Percentiles rank a stretch among this genome's conserved stretches.
phyloP scores from a whole-genome alignment of 805 yeast species.

The Saturnispora halmiae region DNA sequence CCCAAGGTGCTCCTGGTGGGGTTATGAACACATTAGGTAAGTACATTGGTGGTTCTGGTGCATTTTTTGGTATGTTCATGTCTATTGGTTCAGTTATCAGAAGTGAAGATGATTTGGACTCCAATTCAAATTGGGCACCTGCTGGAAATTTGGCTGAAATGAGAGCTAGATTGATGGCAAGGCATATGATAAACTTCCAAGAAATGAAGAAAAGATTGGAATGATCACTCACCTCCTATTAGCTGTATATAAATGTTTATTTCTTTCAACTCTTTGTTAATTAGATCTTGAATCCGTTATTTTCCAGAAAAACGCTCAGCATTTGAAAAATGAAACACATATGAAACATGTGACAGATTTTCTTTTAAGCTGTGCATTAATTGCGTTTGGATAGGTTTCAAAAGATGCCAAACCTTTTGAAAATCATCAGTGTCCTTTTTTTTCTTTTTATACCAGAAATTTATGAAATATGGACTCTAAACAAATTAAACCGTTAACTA shows the following conservation, averaged over 20 bases:
- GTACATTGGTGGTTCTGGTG: slow-evolving; percentile 93
- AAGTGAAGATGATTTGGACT: slow-evolving; percentile 44
- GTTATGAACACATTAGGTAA: slow-evolving; percentile 94
- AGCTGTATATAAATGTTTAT: neutral
- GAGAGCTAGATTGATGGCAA: slow-evolving; percentile 36
- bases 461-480: neutral
- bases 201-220: slow-evolving; percentile 17
- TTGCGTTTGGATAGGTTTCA: too few relatives aligned
- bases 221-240: neutral
- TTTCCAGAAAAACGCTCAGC: slow-evolving; percentile 3
- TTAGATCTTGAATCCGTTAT: too few relatives aligned
- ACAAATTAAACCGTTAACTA: slow-evolving; percentile 5
- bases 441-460: too few relatives aligned
- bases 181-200: slow-evolving; percentile 29
- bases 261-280: neutral
- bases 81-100: slow-evolving; percentile 89
- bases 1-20: slow-evolving; percentile 97
- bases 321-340: neutral
- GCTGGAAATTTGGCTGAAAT: slow-evolving; percentile 29
- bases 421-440: neutral
- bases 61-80: slow-evolving; percentile 94
- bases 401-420: too few relatives aligned
- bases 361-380: too few relatives aligned
- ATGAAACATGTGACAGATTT: neutral
- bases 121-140: slow-evolving; percentile 18